Evolutionary conservation across 2,329 filamentous ascomycete genomes (phyloP).

Genomic region (Scytalidium lignicola): DNA sequence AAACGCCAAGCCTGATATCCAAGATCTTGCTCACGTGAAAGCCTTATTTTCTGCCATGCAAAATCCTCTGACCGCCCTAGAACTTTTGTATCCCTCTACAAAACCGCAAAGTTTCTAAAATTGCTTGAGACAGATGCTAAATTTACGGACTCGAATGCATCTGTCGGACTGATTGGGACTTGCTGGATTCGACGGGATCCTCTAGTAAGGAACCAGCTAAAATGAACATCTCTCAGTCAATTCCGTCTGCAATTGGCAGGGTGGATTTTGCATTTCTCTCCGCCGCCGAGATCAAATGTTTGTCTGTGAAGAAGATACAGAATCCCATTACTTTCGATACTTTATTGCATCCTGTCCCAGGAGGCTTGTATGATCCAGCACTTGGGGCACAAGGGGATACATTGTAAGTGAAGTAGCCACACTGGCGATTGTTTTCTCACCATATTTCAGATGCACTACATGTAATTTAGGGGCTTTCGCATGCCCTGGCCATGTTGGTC

Average conservation of each 20-base stretch:
- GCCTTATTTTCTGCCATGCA: slow-evolving; percentile 1
- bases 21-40: not conserved
- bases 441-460: slow-evolving; percentile 68
- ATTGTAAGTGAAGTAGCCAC: slow-evolving; percentile 49
- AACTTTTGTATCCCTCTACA: not conserved
- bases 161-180: not conserved
- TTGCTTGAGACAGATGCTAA: not conserved
- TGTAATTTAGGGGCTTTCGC: slow-evolving; percentile 77
- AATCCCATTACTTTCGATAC: slow-evolving; percentile 93
- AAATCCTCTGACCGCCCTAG: not conserved
- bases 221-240: slow-evolving; percentile 75
- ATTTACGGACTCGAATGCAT: not conserved
- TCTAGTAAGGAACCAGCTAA: slow-evolving; percentile 12
- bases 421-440: slow-evolving; percentile 9
- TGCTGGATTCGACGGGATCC: not conserved
- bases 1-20: no score
- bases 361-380: slow-evolving; percentile 87
- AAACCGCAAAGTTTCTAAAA: not conserved
- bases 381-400: slow-evolving; percentile 86
- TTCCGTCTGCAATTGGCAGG: slow-evolving; percentile 75
- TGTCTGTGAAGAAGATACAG: slow-evolving; percentile 92
- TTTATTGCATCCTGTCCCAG: slow-evolving; percentile 80
- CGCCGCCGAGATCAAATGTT: slow-evolving; percentile 73
- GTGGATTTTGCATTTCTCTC: slow-evolving; percentile 88
- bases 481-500: slow-evolving; percentile 90